These are phyloP conservation scores for Mycocalia duriaeana DNA, from an alignment of 1,284 basidiomycete species.

Conservation along the genomic window DNA sequence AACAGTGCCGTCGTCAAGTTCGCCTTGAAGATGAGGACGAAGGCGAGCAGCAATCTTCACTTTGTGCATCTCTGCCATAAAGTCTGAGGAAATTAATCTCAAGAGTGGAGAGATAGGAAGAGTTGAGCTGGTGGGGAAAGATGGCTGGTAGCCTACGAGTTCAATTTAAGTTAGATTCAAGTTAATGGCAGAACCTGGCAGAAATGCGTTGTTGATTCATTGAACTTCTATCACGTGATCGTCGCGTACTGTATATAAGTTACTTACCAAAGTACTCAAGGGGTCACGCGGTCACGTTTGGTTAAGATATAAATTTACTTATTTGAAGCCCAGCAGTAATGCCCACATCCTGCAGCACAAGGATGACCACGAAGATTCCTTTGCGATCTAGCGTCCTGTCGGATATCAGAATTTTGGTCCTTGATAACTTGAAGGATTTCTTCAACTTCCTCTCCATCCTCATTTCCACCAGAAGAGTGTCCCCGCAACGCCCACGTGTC, in stretches of 20 bases:
- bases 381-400: conserved; percentile 1
- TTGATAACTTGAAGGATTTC: background rate
- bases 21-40: conserved; percentile 54
- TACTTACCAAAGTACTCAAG: too few relatives aligned
- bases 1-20: conserved; percentile 59
- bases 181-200: too few relatives aligned
- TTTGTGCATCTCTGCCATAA: conserved; percentile 27
- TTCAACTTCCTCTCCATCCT: background rate
- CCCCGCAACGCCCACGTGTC: too few relatives aligned
- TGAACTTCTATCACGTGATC: too few relatives aligned
- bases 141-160: too few relatives aligned
- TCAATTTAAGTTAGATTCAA: too few relatives aligned
- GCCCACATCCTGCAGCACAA: conserved; percentile 65
- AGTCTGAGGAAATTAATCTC: background rate
- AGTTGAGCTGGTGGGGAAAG: too few relatives aligned
- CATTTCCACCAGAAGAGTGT: background rate
- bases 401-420: conserved; percentile 5
- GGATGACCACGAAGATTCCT: conserved; percentile 38
- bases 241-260: too few relatives aligned
- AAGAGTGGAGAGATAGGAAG: too few relatives aligned
- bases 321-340: conserved; percentile 52
- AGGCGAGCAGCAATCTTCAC: conserved; percentile 60
- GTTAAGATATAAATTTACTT: too few relatives aligned
- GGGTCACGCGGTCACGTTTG: too few relatives aligned
- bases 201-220: too few relatives aligned